phyloP scores from a whole-genome alignment of 768 basidiomycete species.

The Podaxis mareebaensis region DNA sequence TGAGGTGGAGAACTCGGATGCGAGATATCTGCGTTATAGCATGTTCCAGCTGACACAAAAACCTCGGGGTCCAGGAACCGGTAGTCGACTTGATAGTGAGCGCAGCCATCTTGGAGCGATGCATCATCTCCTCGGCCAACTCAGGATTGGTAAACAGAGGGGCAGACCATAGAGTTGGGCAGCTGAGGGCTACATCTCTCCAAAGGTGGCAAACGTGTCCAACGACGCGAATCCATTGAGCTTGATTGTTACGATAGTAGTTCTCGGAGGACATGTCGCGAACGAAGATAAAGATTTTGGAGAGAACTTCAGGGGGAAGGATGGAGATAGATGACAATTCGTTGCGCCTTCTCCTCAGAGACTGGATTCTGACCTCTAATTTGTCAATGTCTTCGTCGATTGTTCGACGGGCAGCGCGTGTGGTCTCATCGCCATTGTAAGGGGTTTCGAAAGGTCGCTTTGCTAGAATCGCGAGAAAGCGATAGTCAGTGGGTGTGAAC shows the following conservation, averaged over 20 bases:
- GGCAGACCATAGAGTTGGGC: slow-evolving; percentile 42
- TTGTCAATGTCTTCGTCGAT: slow-evolving; percentile 39
- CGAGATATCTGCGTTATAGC: slow-evolving; percentile 28
- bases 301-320: slow-evolving; percentile 45
- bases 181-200: slow-evolving; percentile 43
- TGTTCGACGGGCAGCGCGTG: slow-evolving; percentile 25
- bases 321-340: slow-evolving; percentile 34
- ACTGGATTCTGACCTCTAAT: slow-evolving; percentile 34
- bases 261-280: slow-evolving; percentile 11
- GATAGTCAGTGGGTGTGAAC: not conserved
- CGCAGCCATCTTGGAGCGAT: slow-evolving; percentile 43
- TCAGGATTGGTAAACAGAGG: slow-evolving; percentile 31
- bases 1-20: slow-evolving; percentile 33
- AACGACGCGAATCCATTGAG: slow-evolving; percentile 35
- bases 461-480: not conserved
- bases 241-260: slow-evolving; percentile 17
- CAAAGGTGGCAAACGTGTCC: slow-evolving; percentile 43
- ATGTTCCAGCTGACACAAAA: slow-evolving; percentile 22
- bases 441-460: slow-evolving; percentile 18
- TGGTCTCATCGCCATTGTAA: slow-evolving; percentile 18
- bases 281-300: slow-evolving; percentile 36
- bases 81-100: slow-evolving; percentile 27
- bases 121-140: slow-evolving; percentile 44
- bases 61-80: slow-evolving; percentile 26
- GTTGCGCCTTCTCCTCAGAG: slow-evolving; percentile 38